Evolutionary conservation across 495 filamentous ascomycete genomes (phyloP).

Genomic region (Tuber borchii): DNA sequence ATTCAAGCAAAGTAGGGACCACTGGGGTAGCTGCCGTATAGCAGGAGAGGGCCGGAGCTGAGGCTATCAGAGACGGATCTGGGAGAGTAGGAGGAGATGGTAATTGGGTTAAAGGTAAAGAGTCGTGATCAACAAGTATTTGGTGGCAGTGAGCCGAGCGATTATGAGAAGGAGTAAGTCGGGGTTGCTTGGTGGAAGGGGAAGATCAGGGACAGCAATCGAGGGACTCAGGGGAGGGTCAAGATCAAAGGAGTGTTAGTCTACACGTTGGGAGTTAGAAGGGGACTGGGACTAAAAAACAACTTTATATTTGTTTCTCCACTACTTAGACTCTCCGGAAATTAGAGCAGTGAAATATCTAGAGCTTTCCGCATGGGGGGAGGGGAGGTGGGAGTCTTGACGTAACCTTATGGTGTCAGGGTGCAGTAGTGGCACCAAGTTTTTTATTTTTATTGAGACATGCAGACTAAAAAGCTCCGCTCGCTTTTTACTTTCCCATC

Average conservation of each 20-base stretch:
- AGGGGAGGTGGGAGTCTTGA: constrained; percentile 22
- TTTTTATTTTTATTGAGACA: too few relatives aligned
- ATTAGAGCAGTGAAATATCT: constrained; percentile 13
- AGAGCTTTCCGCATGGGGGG: constrained; percentile 20
- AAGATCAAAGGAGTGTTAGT: constrained; percentile 7
- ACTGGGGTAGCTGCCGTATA: background rate
- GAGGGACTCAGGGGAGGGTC: constrained; percentile 11
- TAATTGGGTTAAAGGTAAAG: background rate
- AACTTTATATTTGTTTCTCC: constrained; percentile 29
- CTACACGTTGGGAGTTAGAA: constrained; percentile 18
- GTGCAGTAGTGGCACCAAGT: background rate
- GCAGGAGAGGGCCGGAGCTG: background rate
- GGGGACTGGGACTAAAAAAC: constrained; percentile 21
- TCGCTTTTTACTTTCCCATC: background rate
- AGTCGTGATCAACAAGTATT: background rate
- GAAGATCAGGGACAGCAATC: constrained; percentile 12
- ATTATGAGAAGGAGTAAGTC: background rate
- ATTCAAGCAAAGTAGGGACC: constrained; percentile 2
- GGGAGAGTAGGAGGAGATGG: background rate
- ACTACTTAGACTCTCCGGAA: background rate
- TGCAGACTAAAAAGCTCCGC: background rate
- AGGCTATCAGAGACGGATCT: background rate
- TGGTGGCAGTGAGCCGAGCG: background rate
- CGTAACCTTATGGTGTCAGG: constrained; percentile 19
- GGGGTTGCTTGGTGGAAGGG: background rate